Evolutionary conservation across 208 protist species (phyloP).

Genomic region (Trypanosoma platydactyli): DNA sequence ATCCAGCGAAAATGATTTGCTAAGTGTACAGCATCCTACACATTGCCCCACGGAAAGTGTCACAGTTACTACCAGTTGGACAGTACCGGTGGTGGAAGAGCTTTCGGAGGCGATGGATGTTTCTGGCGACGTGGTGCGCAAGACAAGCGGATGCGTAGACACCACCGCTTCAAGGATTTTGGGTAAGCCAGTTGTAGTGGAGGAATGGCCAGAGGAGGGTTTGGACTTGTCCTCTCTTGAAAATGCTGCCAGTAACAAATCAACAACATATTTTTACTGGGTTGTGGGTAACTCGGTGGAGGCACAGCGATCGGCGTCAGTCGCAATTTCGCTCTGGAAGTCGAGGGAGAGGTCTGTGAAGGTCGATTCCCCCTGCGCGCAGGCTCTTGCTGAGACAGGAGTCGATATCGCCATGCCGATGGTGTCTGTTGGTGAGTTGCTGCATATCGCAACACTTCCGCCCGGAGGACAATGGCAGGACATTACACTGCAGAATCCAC

Average conservation of each 20-base stretch:
- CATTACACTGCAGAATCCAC: conserved; percentile 3
- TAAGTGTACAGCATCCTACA: not conserved
- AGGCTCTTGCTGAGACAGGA: conserved; percentile 11
- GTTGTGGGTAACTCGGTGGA: conserved; percentile 24
- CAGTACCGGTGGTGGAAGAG: conserved; percentile 1
- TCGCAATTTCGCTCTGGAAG: conserved; percentile 31
- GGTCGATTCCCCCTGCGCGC: conserved; percentile 13
- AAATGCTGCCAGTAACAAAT: not conserved
- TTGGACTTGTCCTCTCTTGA: conserved; percentile 13
- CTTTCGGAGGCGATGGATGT: conserved; percentile 1
- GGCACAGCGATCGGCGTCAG: conserved; percentile 35
- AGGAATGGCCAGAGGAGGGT: conserved; percentile 37
- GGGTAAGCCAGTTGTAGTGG: conserved; percentile 47
- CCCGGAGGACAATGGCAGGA: not conserved
- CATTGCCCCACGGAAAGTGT: not conserved
- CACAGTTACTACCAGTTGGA: not conserved
- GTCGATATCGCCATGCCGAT: conserved; percentile 15
- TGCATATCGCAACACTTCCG: conserved; percentile 5
- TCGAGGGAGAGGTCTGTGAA: conserved; percentile 13
- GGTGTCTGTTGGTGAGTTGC: conserved; percentile 10
- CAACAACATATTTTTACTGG: conserved; percentile 36
- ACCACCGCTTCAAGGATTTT: conserved; percentile 33
- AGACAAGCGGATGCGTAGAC: not conserved
- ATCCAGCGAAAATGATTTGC: not conserved
- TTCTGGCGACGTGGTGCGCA: not conserved